Conservation (phyloP, 371 early-diverging fungal species). For the Catenaria anguillulae region DNA sequence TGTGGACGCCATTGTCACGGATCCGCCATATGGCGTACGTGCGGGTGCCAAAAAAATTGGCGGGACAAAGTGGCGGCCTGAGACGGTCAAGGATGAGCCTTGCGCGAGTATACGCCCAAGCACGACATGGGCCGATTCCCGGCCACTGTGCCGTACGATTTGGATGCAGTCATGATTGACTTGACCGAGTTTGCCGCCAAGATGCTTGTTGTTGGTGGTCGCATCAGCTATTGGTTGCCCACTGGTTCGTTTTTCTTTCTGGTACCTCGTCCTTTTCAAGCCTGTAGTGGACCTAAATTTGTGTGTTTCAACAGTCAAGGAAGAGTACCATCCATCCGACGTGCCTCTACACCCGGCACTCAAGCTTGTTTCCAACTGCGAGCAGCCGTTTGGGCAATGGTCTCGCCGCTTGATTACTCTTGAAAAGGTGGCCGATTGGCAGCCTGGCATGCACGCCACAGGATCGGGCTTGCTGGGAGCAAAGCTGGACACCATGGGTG, state of each 20-base stretch:
- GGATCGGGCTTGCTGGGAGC: not conserved
- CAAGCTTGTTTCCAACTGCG: slow-evolving; percentile 65
- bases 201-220: slow-evolving; percentile 63
- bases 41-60: slow-evolving; percentile 91
- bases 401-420: slow-evolving; percentile 82
- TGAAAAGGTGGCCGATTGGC: slow-evolving; percentile 47
- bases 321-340: slow-evolving; percentile 51
- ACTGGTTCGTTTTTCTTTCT: too few relatives aligned
- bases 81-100: too few relatives aligned
- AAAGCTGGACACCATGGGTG: not conserved
- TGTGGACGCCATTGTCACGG: slow-evolving; percentile 73
- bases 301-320: slow-evolving; percentile 87
- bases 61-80: slow-evolving; percentile 20
- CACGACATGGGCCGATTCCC: slow-evolving; percentile 38
- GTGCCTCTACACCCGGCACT: slow-evolving; percentile 73
- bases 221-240: too few relatives aligned
- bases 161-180: slow-evolving; percentile 75
- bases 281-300: too few relatives aligned
- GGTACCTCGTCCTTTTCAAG: too few relatives aligned
- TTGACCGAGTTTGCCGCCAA: slow-evolving; percentile 68
- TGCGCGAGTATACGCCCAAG: slow-evolving; percentile 2
- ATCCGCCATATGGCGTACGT: slow-evolving; percentile 94
- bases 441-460: not conserved
- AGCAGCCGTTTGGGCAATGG: slow-evolving; percentile 89
- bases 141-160: slow-evolving; percentile 81